phyloP scores from a whole-genome alignment of 2,329 filamentous ascomycete species.

The Botrytis aclada region DNA sequence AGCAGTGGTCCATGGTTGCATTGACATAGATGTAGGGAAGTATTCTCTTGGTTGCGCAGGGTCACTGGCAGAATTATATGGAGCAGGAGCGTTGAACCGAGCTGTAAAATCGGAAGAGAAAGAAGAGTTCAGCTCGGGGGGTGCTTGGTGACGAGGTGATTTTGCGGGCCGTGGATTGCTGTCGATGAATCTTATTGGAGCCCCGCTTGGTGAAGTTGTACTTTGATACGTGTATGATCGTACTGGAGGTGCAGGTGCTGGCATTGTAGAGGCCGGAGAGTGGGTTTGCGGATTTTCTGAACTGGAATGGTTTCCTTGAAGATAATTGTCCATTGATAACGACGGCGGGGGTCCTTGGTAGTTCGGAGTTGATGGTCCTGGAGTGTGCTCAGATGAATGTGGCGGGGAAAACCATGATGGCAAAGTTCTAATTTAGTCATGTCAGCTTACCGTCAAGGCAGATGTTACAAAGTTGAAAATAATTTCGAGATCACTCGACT shows the following conservation, averaged over 20 bases:
- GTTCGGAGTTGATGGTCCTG: slow-evolving; percentile 29
- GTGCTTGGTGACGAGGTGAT: slow-evolving; percentile 35
- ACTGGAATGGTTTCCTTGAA: slow-evolving; percentile 31
- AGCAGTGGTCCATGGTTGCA: slow-evolving; percentile 32
- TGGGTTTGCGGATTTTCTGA: slow-evolving; percentile 27
- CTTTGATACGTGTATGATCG: slow-evolving; percentile 18
- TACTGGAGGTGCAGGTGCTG: slow-evolving; percentile 15
- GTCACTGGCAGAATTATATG: slow-evolving; percentile 25
- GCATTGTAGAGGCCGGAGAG: slow-evolving; percentile 24
- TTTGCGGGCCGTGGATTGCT: slow-evolving; percentile 37
- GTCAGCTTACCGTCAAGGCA: slow-evolving; percentile 12
- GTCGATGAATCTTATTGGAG: slow-evolving; percentile 32
- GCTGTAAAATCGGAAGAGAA: slow-evolving; percentile 28
- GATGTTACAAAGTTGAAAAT: neutral
- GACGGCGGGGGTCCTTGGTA: slow-evolving; percentile 27
- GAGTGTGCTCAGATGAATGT: slow-evolving; percentile 33
- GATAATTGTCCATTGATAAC: slow-evolving; percentile 31
- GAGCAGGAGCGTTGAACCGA: slow-evolving; percentile 28
- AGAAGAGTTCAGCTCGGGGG: slow-evolving; percentile 29
- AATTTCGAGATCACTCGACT: neutral
- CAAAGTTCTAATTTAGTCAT: slow-evolving; percentile 20
- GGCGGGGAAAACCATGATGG: slow-evolving; percentile 30
- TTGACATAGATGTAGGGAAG: slow-evolving; percentile 27
- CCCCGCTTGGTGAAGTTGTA: slow-evolving; percentile 15
- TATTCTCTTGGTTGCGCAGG: slow-evolving; percentile 29